Evolutionary conservation across 495 filamentous ascomycete species (phyloP), one percentile per base, ranked within the genome.

Genomic region (Lasiosphaeria ovina): DNA sequence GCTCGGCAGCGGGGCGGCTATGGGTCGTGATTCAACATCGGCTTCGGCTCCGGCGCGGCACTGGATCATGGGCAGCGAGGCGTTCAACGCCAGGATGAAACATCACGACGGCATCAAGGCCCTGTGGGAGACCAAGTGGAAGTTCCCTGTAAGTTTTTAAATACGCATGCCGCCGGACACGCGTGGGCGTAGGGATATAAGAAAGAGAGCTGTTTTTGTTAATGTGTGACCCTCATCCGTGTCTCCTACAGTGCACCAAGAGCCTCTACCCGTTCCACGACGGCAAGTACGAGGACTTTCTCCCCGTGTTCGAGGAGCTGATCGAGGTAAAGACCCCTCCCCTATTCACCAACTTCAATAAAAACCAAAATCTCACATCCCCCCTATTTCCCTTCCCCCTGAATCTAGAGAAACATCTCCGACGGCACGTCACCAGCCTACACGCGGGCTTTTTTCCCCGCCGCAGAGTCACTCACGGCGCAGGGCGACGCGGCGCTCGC

Each of bases 111-210:
- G 83, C 24, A 87, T 90, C 67, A 77, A 85, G 70, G 83, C 84
- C 38, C 74, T 93, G 47, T 93, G 90, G 90, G 87, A 91, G 74
- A 86, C 85, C 4, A 91, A 90, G 72, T 93, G 89, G 89, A 85
- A 86, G 72, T 79, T 84, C 59, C 85, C 84, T 4, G 87, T 89
- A 60, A 64, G 70, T 66, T 51, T 51, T 49, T 62, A 4, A 5
- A 16, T 9, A 17, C 32, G 6, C 44, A 11, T 42, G 35, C 11
- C 12, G 44, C n/a, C n/a, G 5, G 16, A n/a, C 5, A 47, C 38
- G 38, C 12, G 5, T 5, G 16, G 44, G 5, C 8, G 44, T 11
- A 47, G 12, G 44, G 6, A 47, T 5, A 47, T 8, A 9, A 14
- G 44, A 47, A 14, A n/a, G 44, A 11, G 44, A 47, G 12, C 35